Evolutionary conservation across 2,329 filamentous ascomycete species (phyloP), one percentile per base, ranked within the genome.

Genomic region (Emericellopsis atlantica): DNA sequence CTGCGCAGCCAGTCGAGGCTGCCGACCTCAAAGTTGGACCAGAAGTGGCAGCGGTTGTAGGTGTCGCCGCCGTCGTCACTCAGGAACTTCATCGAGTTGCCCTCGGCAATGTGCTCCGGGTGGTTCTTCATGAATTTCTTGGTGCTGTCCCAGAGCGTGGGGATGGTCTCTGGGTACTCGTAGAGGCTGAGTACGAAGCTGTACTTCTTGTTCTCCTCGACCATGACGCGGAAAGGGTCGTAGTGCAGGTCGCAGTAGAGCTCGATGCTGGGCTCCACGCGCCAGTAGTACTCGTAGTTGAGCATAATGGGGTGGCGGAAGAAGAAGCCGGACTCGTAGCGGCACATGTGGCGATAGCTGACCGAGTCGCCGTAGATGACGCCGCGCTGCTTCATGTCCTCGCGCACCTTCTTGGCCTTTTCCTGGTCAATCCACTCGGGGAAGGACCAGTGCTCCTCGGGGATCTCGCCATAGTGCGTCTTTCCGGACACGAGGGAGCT

Each of bases 201-300:
- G 75, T 98, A 98, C 68, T 95, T 96, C 70, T 96, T 98, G 61
- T 84, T 82, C 65, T 94, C 80, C 57, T 96, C 89, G 52, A 83
- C 81, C 88, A 98, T 95, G 69, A 79, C 88, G 48, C 86, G 86
- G 80, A 98, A 98, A 7, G 92, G 85, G 57, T 98, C 92, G 62
- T 94, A 94, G 62, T 87, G 75, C 55, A 98, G 75, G 58, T 98
- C 92, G 66, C 92, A 98, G 74, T 79, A 95, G 46, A 98, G 81
- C 69, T 96, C 85, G 58, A 98, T 80, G 64, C 85, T 92, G 52
- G 92, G 92, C 72, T 98, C 92, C 12, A 98, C 92, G 51, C 93
- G 86, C 92, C 92, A 98, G 75, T 98, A 98, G 77, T 87, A 98
- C 58, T 98, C 92, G 64, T 94, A 98, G 60, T 96, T 88, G 61